Evolutionary conservation across 305 asterid genomes (phyloP).

Genomic region (Striga hermonthica): DNA sequence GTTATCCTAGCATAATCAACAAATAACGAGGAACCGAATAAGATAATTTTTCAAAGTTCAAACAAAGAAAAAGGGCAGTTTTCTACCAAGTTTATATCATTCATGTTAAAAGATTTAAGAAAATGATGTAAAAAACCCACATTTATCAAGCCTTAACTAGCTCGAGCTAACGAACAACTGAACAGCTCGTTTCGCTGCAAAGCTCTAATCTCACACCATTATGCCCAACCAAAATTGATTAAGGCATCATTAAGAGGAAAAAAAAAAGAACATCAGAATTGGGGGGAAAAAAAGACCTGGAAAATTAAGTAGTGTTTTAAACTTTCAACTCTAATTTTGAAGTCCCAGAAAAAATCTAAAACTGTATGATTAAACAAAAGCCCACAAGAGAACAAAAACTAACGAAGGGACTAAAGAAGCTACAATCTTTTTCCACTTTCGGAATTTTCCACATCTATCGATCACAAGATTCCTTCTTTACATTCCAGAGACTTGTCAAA

Average conservation of each 20-base stretch:
- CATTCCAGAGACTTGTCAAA: conserved; percentile 26
- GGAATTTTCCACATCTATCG: neutral
- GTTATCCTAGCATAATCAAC: neutral
- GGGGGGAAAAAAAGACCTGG: neutral
- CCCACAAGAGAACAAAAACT: neutral
- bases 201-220: neutral
- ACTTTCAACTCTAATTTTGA: neutral
- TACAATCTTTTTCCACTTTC: conserved; percentile 17
- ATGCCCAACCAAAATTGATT: neutral
- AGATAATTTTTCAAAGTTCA: neutral
- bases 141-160: neutral
- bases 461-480: conserved; percentile 22
- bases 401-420: conserved; percentile 1
- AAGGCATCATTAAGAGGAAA: too few species aligned
- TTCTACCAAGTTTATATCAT: too few species aligned
- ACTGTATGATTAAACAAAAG: neutral
- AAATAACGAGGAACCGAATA: neutral
- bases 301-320: neutral
- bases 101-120: too few species aligned
- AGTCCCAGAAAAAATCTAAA: conserved; percentile 5
- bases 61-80: neutral
- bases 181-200: neutral
- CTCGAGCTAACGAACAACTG: too few species aligned
- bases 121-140: neutral
- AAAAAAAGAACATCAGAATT: too few species aligned